phyloP scores from a whole-genome alignment of 2,329 filamentous ascomycete species.

The Colletotrichum caudatum region DNA sequence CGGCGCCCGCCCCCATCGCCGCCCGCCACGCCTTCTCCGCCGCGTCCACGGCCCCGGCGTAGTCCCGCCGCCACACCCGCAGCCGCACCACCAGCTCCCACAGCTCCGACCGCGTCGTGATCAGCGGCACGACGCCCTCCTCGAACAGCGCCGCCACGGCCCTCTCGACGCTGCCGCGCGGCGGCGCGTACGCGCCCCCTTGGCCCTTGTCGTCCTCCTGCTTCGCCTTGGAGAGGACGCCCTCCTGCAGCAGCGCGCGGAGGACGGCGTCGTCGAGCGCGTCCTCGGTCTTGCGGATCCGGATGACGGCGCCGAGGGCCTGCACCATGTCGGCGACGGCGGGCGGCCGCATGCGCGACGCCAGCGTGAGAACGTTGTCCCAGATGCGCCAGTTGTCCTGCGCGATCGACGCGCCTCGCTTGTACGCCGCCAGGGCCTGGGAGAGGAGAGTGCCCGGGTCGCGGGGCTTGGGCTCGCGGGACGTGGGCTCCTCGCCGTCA shows the following conservation, averaged over 20 bases:
- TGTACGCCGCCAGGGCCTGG: constrained; percentile 86
- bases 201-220: constrained; percentile 49
- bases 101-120: constrained; percentile 81
- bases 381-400: constrained; percentile 93
- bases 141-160: constrained; percentile 81
- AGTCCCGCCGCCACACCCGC: constrained; percentile 79
- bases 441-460: constrained; percentile 73
- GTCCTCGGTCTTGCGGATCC: constrained; percentile 81
- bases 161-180: constrained; percentile 70
- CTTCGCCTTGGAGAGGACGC: constrained; percentile 62
- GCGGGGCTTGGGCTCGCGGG: constrained; percentile 41
- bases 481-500: constrained; percentile 17
- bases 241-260: constrained; percentile 77
- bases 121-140: constrained; percentile 80
- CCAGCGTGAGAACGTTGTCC: constrained; percentile 94
- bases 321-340: constrained; percentile 80
- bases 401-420: constrained; percentile 85
- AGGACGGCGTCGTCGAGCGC: constrained; percentile 82
- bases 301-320: constrained; percentile 80
- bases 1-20: constrained; percentile 52
- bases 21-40: constrained; percentile 92
- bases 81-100: constrained; percentile 82
- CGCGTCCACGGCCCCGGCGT: constrained; percentile 79
- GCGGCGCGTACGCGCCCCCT: constrained; percentile 52
- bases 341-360: constrained; percentile 80